Evolutionary conservation across 208 protist species (phyloP).

Genomic region (Acanthamoeba quina): DNA sequence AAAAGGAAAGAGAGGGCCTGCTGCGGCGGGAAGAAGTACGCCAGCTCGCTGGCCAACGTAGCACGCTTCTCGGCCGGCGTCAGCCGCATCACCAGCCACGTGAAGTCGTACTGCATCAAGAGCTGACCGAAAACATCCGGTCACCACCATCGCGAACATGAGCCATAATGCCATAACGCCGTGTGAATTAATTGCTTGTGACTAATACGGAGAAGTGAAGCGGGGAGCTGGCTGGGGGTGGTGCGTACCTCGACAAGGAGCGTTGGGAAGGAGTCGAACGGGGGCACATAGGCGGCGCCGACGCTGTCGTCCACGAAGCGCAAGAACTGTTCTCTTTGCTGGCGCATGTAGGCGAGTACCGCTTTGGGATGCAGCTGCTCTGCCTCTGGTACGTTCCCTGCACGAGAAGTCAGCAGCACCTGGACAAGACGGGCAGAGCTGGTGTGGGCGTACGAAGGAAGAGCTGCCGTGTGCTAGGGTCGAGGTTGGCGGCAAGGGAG

Average conservation of each 20-base stretch:
- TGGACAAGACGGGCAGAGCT: not conserved
- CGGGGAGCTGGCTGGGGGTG: not conserved
- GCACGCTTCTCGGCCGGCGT: not conserved
- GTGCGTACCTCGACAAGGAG: slow-evolving; percentile 4
- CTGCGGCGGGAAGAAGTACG: slow-evolving; percentile 25
- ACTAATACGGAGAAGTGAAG: no score
- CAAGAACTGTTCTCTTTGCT: not conserved
- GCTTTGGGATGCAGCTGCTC: not conserved
- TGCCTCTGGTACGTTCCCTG: not conserved
- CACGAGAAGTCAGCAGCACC: not conserved
- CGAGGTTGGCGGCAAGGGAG: not conserved
- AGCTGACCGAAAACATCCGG: not conserved
- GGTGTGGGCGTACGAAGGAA: not conserved
- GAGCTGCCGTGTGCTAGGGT: not conserved
- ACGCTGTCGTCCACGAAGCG: slow-evolving; percentile 16
- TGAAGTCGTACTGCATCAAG: slow-evolving; percentile 58
- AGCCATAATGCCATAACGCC: not conserved
- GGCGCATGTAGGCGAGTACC: not conserved
- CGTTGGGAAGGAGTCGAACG: slow-evolving; percentile 51
- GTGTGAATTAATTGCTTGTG: not conserved
- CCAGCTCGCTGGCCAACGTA: not conserved
- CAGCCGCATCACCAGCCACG: slow-evolving; percentile 11
- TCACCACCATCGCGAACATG: not conserved
- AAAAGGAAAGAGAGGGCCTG: slow-evolving; percentile 61
- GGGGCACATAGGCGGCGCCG: slow-evolving; percentile 25